Conservation (phyloP, 2,329 filamentous ascomycete genomes). For the Incumbomyces lentus region DNA sequence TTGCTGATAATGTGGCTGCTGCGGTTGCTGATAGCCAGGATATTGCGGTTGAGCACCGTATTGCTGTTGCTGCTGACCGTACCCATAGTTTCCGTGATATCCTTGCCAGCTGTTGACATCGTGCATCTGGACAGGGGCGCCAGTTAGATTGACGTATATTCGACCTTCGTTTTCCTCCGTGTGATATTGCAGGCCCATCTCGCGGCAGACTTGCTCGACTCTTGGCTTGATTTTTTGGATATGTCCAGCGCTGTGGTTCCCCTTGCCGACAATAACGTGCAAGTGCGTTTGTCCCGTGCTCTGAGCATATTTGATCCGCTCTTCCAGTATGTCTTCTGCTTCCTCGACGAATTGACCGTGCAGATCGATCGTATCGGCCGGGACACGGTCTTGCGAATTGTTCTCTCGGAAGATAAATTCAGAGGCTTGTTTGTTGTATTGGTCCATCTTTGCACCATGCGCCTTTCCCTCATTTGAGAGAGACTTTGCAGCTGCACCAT, state of each 20-base stretch:
- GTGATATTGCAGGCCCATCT: slow-evolving; percentile 69
- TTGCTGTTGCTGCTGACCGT: slow-evolving; percentile 34
- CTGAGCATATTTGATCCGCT: slow-evolving; percentile 70
- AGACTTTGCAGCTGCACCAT: slow-evolving; percentile 72
- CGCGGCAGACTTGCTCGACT: slow-evolving; percentile 74
- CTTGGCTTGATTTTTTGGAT: slow-evolving; percentile 94
- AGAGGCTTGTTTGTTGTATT: slow-evolving; percentile 82
- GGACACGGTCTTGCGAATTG: slow-evolving; percentile 66
- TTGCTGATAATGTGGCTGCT: slow-evolving; percentile 32
- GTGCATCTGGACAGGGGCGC: slow-evolving; percentile 47
- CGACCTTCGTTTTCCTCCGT: slow-evolving; percentile 85
- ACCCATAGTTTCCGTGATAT: slow-evolving; percentile 18
- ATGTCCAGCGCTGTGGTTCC: slow-evolving; percentile 71
- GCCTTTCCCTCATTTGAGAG: slow-evolving; percentile 75
- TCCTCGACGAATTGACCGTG: slow-evolving; percentile 94
- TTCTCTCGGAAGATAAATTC: slow-evolving; percentile 95
- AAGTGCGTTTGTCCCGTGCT: slow-evolving; percentile 66
- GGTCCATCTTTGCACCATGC: slow-evolving; percentile 74
- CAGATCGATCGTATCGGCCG: slow-evolving; percentile 77
- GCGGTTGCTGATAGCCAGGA: slow-evolving; percentile 24
- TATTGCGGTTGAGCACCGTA: slow-evolving; percentile 22
- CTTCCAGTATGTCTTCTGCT: slow-evolving; percentile 79
- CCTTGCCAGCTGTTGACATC: slow-evolving; percentile 18
- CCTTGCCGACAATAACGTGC: slow-evolving; percentile 92
- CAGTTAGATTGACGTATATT: slow-evolving; percentile 78